These are phyloP conservation scores for Inga laurina DNA, from an alignment of 306 rosid species.

Conservation along the genomic window DNA sequence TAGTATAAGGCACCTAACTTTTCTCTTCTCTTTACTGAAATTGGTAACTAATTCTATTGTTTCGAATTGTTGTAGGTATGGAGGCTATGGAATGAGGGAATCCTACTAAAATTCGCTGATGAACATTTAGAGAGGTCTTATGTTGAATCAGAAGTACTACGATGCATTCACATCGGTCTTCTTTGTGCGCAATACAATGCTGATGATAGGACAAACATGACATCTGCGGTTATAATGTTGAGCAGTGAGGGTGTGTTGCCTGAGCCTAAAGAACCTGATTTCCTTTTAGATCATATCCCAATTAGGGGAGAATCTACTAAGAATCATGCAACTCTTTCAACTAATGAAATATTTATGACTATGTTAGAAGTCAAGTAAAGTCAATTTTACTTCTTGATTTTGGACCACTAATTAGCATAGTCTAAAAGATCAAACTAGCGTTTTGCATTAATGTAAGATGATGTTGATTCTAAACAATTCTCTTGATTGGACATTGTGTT, in stretches of 20 bases:
- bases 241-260: conserved; percentile 36
- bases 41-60: neutral
- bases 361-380: conserved; percentile 21
- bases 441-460: neutral
- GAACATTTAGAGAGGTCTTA: neutral
- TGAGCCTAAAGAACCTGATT: conserved; percentile 46
- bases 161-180: conserved; percentile 50
- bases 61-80: conserved; percentile 27
- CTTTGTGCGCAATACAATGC: conserved; percentile 50
- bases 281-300: neutral
- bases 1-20: neutral
- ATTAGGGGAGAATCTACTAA: neutral
- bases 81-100: conserved; percentile 33
- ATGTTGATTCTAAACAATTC: neutral
- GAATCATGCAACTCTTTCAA: conserved; percentile 21
- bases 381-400: neutral
- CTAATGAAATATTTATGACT: conserved; percentile 9
- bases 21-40: neutral
- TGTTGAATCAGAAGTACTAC: conserved; percentile 2
- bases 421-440: neutral
- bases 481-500: neutral
- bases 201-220: conserved; percentile 47
- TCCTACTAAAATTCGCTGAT: conserved; percentile 15
- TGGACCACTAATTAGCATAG: neutral
- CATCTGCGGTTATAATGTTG: conserved; percentile 45